A percentile compares a stretch with the other conserved stretches of the same genome.
Evolutionary conservation across 2,329 filamentous ascomycete genomes (phyloP).

Genomic region (Fusarium mexicanum): DNA sequence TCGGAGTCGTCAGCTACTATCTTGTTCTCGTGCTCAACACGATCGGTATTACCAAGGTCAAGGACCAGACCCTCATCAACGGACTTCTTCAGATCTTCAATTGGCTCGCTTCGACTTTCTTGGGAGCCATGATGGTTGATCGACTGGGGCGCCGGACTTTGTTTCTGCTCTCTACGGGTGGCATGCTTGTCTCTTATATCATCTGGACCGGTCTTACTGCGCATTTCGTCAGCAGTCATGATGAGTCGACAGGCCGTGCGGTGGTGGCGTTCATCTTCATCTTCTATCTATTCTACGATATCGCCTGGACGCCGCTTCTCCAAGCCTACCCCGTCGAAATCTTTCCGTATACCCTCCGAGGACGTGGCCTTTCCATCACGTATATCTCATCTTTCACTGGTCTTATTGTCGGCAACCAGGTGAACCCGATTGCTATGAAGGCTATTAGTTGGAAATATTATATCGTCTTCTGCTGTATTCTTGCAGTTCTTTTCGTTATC

Average conservation of each 20-base stretch:
- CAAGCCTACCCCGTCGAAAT: conserved; percentile 45
- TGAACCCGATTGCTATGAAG: conserved; percentile 52
- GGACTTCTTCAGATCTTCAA: conserved; percentile 49
- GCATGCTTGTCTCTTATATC: conserved; percentile 49
- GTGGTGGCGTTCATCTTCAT: conserved; percentile 53
- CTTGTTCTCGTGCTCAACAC: conserved; percentile 50
- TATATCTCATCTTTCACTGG: conserved; percentile 26
- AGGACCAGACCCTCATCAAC: conserved; percentile 46
- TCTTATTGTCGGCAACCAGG: conserved; percentile 50
- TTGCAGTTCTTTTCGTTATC: conserved; percentile 45
- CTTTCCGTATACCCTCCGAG: conserved; percentile 34
- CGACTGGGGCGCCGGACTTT: conserved; percentile 52
- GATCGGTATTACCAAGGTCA: conserved; percentile 50
- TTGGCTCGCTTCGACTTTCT: conserved; percentile 49
- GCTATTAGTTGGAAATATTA: conserved; percentile 54
- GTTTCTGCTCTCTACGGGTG: conserved; percentile 49
- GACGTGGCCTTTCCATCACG: conserved; percentile 31
- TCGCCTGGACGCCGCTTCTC: conserved; percentile 49
- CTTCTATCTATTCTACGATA: conserved; percentile 51
- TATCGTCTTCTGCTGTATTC: conserved; percentile 50
- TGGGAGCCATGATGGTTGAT: conserved; percentile 53
- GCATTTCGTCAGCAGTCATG: conserved; percentile 18
- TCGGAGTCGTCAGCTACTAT: conserved; percentile 44
- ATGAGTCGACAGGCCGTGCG: conserved; percentile 35
- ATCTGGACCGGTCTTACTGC: conserved; percentile 46